Evolutionary conservation across 225 moss, liverwort and hornwort species (phyloP).

Genomic region (Asterella californica): DNA sequence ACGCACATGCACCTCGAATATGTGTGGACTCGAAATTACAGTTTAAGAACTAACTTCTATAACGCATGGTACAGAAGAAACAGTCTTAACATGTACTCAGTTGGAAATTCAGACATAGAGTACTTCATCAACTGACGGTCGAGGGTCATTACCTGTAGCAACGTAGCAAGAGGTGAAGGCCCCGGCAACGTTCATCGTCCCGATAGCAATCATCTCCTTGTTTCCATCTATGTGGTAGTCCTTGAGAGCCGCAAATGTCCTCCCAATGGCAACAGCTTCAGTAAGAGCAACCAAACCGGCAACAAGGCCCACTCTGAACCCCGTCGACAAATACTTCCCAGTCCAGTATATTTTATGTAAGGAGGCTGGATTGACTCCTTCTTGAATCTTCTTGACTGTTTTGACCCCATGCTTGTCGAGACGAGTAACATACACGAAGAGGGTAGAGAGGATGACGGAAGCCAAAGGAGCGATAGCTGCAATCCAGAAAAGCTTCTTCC

Average conservation of each 20-base stretch:
- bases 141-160: conserved; percentile 53
- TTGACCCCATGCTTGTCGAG: conserved; percentile 38
- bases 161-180: conserved; percentile 67
- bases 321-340: conserved; percentile 29
- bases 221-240: conserved; percentile 86
- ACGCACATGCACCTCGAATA: not conserved
- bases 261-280: conserved; percentile 79
- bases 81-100: not conserved
- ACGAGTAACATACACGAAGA: conserved; percentile 43
- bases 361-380: conserved; percentile 58
- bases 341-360: conserved; percentile 27
- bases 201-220: conserved; percentile 79
- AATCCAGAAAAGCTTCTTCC: conserved; percentile 51
- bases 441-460: conserved; percentile 53
- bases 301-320: conserved; percentile 58
- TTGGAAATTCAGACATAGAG: not conserved
- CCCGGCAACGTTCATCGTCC: conserved; percentile 61
- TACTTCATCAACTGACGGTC: not conserved
- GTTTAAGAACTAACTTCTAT: not conserved
- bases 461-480: conserved; percentile 52
- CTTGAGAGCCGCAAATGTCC: conserved; percentile 59
- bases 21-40: not conserved
- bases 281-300: conserved; percentile 67
- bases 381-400: conserved; percentile 34
- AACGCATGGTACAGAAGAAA: not conserved